Base-by-base conservation (phyloP, 208 protist species). In the Trypanosomatidae sp. region DNA sequence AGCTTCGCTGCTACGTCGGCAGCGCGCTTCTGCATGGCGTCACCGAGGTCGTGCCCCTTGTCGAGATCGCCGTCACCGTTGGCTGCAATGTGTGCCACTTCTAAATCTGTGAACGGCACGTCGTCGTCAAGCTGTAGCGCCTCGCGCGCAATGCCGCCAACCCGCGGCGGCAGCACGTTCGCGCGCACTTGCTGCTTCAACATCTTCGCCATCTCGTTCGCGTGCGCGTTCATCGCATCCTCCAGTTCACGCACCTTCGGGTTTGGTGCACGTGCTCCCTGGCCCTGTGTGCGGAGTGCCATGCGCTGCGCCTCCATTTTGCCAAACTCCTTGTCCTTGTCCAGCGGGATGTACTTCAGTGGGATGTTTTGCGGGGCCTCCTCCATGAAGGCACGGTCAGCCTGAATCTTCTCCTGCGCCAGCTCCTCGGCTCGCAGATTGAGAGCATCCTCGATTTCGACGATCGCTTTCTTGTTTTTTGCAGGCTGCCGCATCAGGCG, bases 51-150 rank as follows among this genome's bases (percentile, higher is more conserved):
- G n/a, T 56, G 71, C 53, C 73, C 82, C 52, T 81, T 82, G 68
- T 83, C 77, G 19, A 72, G 66, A n/a, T 93, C 85, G 52, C 79
- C 86, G 66, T 91, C 87, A 60, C 83, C 82, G 58, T 75, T 76
- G 9, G 85, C 83, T 59, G 83, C 80, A 59, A 91, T 82, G 53
- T 92, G 78, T 7, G 81, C 90, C 33, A 81, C 80, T 64, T 95
- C 88, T 4, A 92, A 80, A 53, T 95, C 91, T 25, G 74, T 77
- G 69, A 89, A 93, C 10, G 84, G 87, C 72, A 84, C 77, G 66
- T 95, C 91, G 17, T 90, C 79, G 64, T 95, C 88, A 0, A 95
- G 83, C 41, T 73, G 84, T 55, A 95, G 80, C 53, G 80, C 82
- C 56, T 83, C 74, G 41, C 81, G 78, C 17, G 73, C 77, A n/a